Base-by-base conservation (phyloP, 176 grass and related monocot genomes). In the Olyra latifolia region DNA sequence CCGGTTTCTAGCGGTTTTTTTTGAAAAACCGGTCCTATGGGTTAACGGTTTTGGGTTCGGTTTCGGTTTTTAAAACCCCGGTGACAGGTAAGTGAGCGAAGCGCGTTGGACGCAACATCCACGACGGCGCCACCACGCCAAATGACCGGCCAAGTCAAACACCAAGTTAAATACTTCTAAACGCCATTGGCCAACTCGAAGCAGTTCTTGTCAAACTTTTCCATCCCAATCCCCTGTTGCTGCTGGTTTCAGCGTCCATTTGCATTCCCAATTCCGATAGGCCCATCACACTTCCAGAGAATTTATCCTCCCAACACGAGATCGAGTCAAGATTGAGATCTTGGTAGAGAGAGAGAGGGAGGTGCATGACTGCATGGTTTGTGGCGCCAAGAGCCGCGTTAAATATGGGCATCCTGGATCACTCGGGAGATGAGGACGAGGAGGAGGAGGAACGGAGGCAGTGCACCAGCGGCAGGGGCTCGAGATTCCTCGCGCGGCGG, bases 351-450 rank as follows among this genome's bases (percentile, higher is more conserved):
- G 72, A 6, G 25, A 0, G 71, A 1, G 16, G 2, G 16, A 2
- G 19, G 64, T 22, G 63, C 35, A 9, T 12, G 56, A 35, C 32
- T 45, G 80, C 80, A 66, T 78, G 80, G 79, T 88, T 78, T 65
- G 62, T 75, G 69, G 81, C 69, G 59, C 79, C 73, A 71, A 39
- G 44, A 4, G 49, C 52, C 19, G 46, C 35, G 48, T 71, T 85
- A 76, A 85, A 85, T 81, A 85, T 71, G 82, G 82, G 69, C 71
- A 3, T 49, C 56, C n/a, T 76, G 62, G 77, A 71, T 76, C 82
- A 71, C 76, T 80, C 70, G 27, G 76, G 76, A 19, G 76, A 85
- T 32, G 60, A 80, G 38, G 63, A 85, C 32, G 45, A 81, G 45
- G 63, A 85, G 44, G 45, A 81, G 63, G 65, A 56, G 39, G n/a